Evolutionary conservation across 139 green algal genomes (phyloP).

Genomic region (Monoraphidium neglectum): DNA sequence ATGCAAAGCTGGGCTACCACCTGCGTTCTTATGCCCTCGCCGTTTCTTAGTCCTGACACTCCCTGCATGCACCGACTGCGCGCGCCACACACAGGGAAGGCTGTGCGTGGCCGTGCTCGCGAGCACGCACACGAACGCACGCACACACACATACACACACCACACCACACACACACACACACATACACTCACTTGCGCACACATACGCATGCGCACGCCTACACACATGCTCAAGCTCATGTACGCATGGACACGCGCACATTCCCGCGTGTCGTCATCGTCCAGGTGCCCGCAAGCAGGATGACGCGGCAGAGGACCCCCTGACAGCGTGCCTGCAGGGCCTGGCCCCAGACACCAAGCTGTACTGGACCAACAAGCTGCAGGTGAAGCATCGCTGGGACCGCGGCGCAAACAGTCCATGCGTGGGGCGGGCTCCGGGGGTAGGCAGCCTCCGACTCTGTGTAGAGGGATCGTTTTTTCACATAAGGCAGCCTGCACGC

Average conservation of each 20-base stretch:
- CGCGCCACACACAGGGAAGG: too few species aligned
- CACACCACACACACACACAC: too few species aligned
- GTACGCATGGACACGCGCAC: not conserved
- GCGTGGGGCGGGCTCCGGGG: too few species aligned
- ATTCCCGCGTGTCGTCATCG: not conserved
- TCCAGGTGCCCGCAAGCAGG: slow-evolving; percentile 39
- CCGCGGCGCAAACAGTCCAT: slow-evolving; percentile 14
- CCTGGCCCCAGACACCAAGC: slow-evolving; percentile 41
- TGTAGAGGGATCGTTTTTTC: too few species aligned
- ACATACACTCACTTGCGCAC: too few species aligned
- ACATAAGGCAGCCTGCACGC: slow-evolving; percentile 13
- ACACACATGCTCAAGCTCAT: slow-evolving; percentile 10
- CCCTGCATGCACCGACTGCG: too few species aligned
- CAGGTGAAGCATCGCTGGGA: slow-evolving; percentile 18
- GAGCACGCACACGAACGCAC: too few species aligned
- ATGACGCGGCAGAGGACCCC: slow-evolving; percentile 75
- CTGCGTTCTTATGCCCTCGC: not conserved
- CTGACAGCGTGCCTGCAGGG: slow-evolving; percentile 46
- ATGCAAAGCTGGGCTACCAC: not conserved
- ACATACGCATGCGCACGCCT: too few species aligned
- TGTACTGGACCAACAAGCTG: slow-evolving; percentile 82
- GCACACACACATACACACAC: too few species aligned
- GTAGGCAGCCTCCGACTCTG: too few species aligned
- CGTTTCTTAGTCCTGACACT: too few species aligned
- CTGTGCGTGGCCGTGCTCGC: too few species aligned